Conservation (phyloP, 139 green algal genomes). For the Pseudopediastrum boryanum region DNA sequence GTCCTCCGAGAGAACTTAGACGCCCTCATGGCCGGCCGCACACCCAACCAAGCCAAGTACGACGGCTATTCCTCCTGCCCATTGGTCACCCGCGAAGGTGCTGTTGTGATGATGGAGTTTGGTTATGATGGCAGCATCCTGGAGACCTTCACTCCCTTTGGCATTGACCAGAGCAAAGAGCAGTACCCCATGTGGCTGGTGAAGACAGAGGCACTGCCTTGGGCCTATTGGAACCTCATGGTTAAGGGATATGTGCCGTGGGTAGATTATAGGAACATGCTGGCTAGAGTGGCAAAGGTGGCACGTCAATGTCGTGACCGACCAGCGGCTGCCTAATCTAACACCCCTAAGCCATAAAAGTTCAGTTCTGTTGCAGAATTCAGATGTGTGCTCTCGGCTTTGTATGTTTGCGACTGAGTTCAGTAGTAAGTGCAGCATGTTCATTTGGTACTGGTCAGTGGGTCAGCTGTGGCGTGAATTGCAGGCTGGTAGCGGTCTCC, state of each 20-base stretch:
- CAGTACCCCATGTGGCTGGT: constrained; percentile 22
- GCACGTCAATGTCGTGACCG: too few species aligned
- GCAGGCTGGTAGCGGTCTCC: too few species aligned
- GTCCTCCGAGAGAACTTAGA: constrained; percentile 31
- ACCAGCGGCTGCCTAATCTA: too few species aligned
- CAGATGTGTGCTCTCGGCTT: too few species aligned
- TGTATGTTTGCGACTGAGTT: too few species aligned
- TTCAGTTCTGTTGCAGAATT: too few species aligned
- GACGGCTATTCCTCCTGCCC: constrained; percentile 28
- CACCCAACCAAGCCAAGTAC: background rate
- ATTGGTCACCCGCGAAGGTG: background rate
- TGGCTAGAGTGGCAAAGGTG: too few species aligned
- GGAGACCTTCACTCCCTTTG: constrained; percentile 26
- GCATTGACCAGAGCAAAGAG: constrained; percentile 22
- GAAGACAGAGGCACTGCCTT: constrained; percentile 13
- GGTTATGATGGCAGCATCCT: constrained; percentile 19
- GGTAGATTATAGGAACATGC: background rate
- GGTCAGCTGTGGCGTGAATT: too few species aligned
- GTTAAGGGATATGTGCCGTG: constrained; percentile 19
- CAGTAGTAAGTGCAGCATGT: too few species aligned
- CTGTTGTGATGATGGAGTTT: constrained; percentile 31
- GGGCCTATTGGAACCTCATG: constrained; percentile 32
- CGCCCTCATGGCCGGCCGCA: constrained; percentile 8
- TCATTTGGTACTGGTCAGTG: too few species aligned
- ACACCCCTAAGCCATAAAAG: too few species aligned